Evolutionary conservation across 1,139 yeast species (phyloP), one percentile per base, ranked within the genome.

Genomic region (Geotrichum fermentans): DNA sequence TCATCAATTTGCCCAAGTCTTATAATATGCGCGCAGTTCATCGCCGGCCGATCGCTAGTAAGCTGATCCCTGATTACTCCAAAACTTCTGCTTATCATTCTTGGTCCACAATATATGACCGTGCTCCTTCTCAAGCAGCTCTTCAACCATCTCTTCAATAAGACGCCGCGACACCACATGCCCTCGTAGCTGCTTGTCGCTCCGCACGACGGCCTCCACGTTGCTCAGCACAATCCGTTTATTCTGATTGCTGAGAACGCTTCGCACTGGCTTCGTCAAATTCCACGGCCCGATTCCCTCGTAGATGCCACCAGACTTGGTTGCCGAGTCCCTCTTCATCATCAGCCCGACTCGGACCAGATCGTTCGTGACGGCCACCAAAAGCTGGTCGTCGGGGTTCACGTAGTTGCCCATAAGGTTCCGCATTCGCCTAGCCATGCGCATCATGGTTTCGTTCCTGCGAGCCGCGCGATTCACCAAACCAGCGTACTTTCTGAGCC

Each of bases 231-330:
- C 16, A 7, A 36, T 13, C 5, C 28, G 17, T 14, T 20, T 21
- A 2, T 26, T 7, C 28, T 36, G 22, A 16, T 36, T 24, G 11
- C 11, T 4, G n/a, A 40, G 20, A 6, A 33, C 43, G 21, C 18
- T 21, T 13, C 28, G 20, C 11, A 33, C 18, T n/a, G 35, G 18
- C 20, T 11, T 13, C 14, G n/a, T 11, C 28, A 40, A 37, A 18
- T 40, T 40, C 43, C 43, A 40, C 7, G 26, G 37, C 3, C 43
- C 43, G 7, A 40, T 24, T 6, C 29, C 43, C 20, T 40, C 37
- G 36, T 40, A 40, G n/a, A 14, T 16, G 34, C 5, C 24, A 35
- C 28, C n/a, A 11, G 30, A 17, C 4, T 14, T 13, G 28, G 28
- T 24, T 6, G 28, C 10, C 28, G 10, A 24, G 28, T 6, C 10